Percentiles rank a stretch among this genome's conserved stretches.
Conservation (phyloP, 768 basidiomycete genomes). For the Ramaria sp. region DNA sequence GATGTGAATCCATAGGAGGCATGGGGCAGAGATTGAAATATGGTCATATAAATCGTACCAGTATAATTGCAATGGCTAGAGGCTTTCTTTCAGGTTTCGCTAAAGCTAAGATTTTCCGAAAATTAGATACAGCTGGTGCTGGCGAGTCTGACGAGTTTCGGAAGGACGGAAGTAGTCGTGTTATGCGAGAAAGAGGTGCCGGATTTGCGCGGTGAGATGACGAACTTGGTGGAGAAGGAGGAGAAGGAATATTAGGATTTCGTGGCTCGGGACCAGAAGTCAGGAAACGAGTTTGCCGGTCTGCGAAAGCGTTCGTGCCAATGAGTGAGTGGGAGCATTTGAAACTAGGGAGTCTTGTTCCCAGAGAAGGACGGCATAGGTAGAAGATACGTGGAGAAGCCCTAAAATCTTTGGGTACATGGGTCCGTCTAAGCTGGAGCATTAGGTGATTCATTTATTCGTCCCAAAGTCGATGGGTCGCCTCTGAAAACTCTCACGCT, state of each 20-base stretch:
- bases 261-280: not conserved
- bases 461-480: not conserved
- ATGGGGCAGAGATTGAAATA: not conserved
- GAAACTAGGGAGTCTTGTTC: not conserved
- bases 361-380: not conserved
- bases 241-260: not conserved
- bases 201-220: not conserved
- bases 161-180: conserved; percentile 13
- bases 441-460: not conserved
- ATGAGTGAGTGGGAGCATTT: not conserved
- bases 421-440: not conserved
- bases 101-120: conserved; percentile 64
- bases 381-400: not conserved
- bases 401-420: not conserved
- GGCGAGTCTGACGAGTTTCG: conserved; percentile 23
- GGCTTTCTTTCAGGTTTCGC: conserved; percentile 77
- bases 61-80: conserved; percentile 59
- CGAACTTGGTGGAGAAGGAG: not conserved
- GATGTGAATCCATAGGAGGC: not conserved
- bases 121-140: conserved; percentile 40
- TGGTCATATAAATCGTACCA: conserved; percentile 20
- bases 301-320: not conserved
- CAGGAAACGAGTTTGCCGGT: not conserved
- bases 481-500: not conserved
- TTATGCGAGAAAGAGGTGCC: conserved; percentile 18